phyloP scores from a whole-genome alignment of 2,329 filamentous ascomycete genomes.

The Colletotrichum echinochloae region DNA sequence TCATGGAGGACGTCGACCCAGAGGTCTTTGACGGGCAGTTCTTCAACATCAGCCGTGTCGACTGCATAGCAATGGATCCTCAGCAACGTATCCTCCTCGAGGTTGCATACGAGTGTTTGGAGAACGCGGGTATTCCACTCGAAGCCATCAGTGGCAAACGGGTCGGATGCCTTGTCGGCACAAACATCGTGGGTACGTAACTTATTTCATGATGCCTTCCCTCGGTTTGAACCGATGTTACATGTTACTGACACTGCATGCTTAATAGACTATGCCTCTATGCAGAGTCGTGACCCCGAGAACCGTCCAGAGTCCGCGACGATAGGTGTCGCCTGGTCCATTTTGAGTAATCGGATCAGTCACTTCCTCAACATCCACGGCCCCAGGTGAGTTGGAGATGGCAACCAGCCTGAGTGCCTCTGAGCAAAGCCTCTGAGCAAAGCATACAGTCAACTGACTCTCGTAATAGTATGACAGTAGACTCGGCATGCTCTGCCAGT shows the following conservation, averaged over 20 bases:
- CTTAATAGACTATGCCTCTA: constrained; percentile 8
- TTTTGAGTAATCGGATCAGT: constrained; percentile 22
- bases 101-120: constrained; percentile 45
- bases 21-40: constrained; percentile 50
- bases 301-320: not conserved
- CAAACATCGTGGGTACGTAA: constrained; percentile 44
- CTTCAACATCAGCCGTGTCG: constrained; percentile 57
- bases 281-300: constrained; percentile 17
- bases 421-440: not conserved
- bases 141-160: not conserved
- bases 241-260: too few species aligned
- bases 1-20: constrained; percentile 42
- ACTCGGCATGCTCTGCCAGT: constrained; percentile 70
- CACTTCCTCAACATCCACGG: constrained; percentile 52
- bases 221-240: too few species aligned
- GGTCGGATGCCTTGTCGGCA: constrained; percentile 44
- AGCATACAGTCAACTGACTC: not conserved
- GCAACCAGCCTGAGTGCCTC: too few species aligned
- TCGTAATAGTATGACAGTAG: constrained; percentile 61
- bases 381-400: constrained; percentile 44
- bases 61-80: constrained; percentile 65
- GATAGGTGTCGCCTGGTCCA: constrained; percentile 6
- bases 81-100: constrained; percentile 61
- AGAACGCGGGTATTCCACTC: constrained; percentile 28
- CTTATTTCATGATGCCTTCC: constrained; percentile 37